Evolutionary conservation across 1,284 basidiomycete genomes (phyloP).

Genomic region (Ceratobasidium theobromae): DNA sequence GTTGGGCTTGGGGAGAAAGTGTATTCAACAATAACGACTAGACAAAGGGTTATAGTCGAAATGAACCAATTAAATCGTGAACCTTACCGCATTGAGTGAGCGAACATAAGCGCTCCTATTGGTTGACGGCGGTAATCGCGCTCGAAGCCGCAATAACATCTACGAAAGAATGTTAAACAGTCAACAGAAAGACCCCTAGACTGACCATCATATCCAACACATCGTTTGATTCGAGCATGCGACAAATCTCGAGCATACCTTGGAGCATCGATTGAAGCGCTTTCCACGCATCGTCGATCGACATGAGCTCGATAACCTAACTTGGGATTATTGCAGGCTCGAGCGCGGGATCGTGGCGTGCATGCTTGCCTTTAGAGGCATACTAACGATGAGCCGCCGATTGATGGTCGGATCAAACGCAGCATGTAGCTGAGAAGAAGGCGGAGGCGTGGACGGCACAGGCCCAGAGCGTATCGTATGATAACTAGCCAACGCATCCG

Average conservation of each 20-base stretch:
- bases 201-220: slow-evolving; percentile 24
- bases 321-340: neutral
- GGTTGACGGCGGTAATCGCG: neutral
- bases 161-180: neutral
- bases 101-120: slow-evolving; percentile 29
- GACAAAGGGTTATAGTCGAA: neutral
- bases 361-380: slow-evolving; percentile 68
- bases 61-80: neutral
- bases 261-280: slow-evolving; percentile 29
- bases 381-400: slow-evolving; percentile 67
- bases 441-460: slow-evolving; percentile 44
- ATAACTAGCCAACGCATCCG: slow-evolving; percentile 17
- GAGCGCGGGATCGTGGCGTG: neutral
- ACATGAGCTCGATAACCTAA: slow-evolving; percentile 32
- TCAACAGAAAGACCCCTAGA: neutral
- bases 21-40: slow-evolving; percentile 8
- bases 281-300: slow-evolving; percentile 33
- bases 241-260: slow-evolving; percentile 26
- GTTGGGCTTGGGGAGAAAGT: neutral
- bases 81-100: slow-evolving; percentile 15
- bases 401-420: slow-evolving; percentile 72
- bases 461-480: slow-evolving; percentile 38
- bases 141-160: slow-evolving; percentile 21
- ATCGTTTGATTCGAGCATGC: slow-evolving; percentile 11
- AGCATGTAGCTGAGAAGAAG: slow-evolving; percentile 53